These are phyloP conservation scores for Venturia aucupariae DNA, from an alignment of 2,329 filamentous ascomycete species.

Conservation along the genomic window DNA sequence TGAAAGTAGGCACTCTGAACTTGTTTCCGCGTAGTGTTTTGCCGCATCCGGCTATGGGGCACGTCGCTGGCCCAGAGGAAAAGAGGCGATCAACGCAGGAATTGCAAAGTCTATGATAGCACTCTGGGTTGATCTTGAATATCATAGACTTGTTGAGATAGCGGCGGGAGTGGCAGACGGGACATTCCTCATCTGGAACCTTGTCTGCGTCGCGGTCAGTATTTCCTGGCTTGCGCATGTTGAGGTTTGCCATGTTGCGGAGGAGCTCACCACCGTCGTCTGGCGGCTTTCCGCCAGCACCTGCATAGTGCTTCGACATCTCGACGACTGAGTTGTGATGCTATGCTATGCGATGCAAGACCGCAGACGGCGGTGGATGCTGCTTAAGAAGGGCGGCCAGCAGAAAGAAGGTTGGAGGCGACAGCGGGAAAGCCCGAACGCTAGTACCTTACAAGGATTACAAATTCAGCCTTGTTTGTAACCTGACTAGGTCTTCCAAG, in stretches of 20 bases:
- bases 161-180: conserved; percentile 91
- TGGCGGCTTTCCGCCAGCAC: not conserved
- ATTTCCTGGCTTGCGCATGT: conserved; percentile 4
- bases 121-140: conserved; percentile 95
- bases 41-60: conserved; percentile 80
- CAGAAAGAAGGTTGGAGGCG: not conserved
- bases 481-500: no score
- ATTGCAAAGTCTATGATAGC: conserved; percentile 98
- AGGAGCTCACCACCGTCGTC: conserved; percentile 10
- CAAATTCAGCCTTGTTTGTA: not conserved
- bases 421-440: not conserved
- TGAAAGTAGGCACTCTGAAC: conserved; percentile 84
- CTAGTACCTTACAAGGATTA: not conserved
- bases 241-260: conserved; percentile 5
- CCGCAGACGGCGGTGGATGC: not conserved
- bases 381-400: not conserved
- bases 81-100: conserved; percentile 94
- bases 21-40: conserved; percentile 76
- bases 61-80: conserved; percentile 80
- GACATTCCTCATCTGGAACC: conserved; percentile 44
- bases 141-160: conserved; percentile 92
- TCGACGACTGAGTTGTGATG: not conserved
- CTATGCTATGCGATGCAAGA: not conserved
- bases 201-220: conserved; percentile 11
- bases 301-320: not conserved